Evolutionary conservation across 306 rosid genomes (phyloP).

Genomic region (Dalbergia cultrata): DNA sequence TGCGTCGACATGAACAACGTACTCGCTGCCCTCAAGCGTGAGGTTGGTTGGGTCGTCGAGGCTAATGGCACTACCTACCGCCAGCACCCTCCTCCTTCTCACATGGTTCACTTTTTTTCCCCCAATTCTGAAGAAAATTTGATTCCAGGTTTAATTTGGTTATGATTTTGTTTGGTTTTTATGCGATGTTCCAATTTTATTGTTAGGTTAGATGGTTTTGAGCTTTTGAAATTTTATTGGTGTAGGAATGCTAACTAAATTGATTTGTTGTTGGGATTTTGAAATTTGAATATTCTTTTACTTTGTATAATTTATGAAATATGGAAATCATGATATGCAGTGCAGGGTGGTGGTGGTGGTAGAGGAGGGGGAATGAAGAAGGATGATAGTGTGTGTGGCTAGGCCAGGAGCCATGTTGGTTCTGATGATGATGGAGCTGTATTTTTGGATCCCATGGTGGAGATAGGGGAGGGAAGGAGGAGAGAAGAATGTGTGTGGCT

Average conservation of each 20-base stretch:
- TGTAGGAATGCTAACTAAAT: background rate
- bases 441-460: too few species aligned
- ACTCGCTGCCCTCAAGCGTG: constrained; percentile 95
- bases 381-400: too few species aligned
- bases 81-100: constrained; percentile 67
- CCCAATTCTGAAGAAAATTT: background rate
- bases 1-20: constrained; percentile 99
- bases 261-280: background rate
- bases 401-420: too few species aligned
- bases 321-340: constrained; percentile 8
- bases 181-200: background rate
- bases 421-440: too few species aligned
- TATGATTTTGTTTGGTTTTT: constrained; percentile 9
- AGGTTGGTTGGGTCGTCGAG: constrained; percentile 95
- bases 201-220: constrained; percentile 22
- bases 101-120: constrained; percentile 42
- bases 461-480: too few species aligned
- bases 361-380: too few species aligned
- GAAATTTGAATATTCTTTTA: too few species aligned
- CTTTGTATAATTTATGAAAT: background rate
- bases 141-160: constrained; percentile 25
- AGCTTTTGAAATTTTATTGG: background rate
- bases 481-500: too few species aligned
- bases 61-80: constrained; percentile 88
- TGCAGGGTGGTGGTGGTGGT: constrained; percentile 51